A percentile compares a stretch with the other conserved stretches of the same genome.
Evolutionary conservation across 164 flowering plant genomes (phyloP).

Genomic region (Brasenia schreberi): DNA sequence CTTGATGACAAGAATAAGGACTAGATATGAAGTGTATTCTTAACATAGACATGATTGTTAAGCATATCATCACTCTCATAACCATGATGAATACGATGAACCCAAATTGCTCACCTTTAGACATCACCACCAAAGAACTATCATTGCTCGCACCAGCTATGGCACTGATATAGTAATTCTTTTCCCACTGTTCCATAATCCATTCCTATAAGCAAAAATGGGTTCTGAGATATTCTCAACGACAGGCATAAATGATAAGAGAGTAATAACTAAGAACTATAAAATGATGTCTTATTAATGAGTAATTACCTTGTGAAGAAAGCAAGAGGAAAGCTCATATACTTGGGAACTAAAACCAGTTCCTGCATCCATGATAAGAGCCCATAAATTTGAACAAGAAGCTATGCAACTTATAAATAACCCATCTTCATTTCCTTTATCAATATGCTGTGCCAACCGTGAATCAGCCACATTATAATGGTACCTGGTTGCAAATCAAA

Average conservation of each 20-base stretch:
- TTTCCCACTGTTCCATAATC: slow-evolving; percentile 98
- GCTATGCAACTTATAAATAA: slow-evolving; percentile 73
- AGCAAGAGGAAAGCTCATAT: slow-evolving; percentile 49
- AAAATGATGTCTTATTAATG: not conserved
- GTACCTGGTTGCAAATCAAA: slow-evolving; percentile 27
- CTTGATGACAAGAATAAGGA: too few species aligned
- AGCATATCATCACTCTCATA: too few species aligned
- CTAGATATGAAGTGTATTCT: too few species aligned
- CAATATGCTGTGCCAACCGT: slow-evolving; percentile 67
- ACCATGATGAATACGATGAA: too few species aligned
- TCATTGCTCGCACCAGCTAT: slow-evolving; percentile 52
- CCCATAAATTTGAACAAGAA: slow-evolving; percentile 71
- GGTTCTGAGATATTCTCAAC: not conserved
- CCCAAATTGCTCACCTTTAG: too few species aligned
- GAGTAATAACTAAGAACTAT: slow-evolving; percentile 1
- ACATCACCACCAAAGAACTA: too few species aligned
- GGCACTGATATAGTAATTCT: slow-evolving; percentile 73
- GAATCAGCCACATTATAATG: slow-evolving; percentile 89
- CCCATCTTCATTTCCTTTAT: slow-evolving; percentile 87
- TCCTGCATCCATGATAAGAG: slow-evolving; percentile 91
- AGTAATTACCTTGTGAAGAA: not conserved
- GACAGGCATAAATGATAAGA: not conserved
- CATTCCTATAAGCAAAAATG: slow-evolving; percentile 45
- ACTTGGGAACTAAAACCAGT: slow-evolving; percentile 71
- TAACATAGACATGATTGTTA: too few species aligned